These are phyloP conservation scores for Coemansia sp. DNA, from an alignment of 192 early-diverging fungal species.

Conservation along the genomic window DNA sequence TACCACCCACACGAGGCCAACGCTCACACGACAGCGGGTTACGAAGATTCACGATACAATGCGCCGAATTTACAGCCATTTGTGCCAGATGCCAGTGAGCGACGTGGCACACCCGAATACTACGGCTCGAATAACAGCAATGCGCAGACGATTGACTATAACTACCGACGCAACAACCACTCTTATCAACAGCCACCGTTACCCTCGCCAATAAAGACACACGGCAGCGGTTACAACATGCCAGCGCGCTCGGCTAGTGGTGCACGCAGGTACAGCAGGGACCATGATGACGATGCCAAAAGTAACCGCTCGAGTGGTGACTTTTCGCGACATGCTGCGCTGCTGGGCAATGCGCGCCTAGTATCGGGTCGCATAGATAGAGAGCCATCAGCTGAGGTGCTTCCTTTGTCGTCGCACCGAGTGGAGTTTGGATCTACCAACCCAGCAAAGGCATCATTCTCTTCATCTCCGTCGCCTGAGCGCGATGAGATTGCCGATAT, in stretches of 20 bases:
- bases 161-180: conserved; percentile 7
- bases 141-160: conserved; percentile 16
- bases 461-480: conserved; percentile 28
- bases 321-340: neutral
- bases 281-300: neutral
- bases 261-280: conserved; percentile 28
- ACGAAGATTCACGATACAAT: conserved; percentile 1
- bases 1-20: conserved; percentile 3
- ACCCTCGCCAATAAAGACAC: neutral
- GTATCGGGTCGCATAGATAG: conserved; percentile 11
- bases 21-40: neutral
- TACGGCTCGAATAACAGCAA: conserved; percentile 9
- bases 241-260: conserved; percentile 4
- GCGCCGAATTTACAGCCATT: conserved; percentile 36
- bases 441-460: conserved; percentile 17
- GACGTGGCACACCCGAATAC: conserved; percentile 30
- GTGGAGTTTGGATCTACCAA: conserved; percentile 41
- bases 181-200: neutral
- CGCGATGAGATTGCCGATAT: conserved; percentile 49
- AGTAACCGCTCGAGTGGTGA: conserved; percentile 11
- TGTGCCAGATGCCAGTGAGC: conserved; percentile 34
- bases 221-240: conserved; percentile 12
- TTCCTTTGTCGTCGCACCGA: conserved; percentile 22
- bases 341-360: conserved; percentile 12
- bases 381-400: conserved; percentile 18